Conservation (phyloP, 352 stramenopile species). For the Globisporangium polare region DNA sequence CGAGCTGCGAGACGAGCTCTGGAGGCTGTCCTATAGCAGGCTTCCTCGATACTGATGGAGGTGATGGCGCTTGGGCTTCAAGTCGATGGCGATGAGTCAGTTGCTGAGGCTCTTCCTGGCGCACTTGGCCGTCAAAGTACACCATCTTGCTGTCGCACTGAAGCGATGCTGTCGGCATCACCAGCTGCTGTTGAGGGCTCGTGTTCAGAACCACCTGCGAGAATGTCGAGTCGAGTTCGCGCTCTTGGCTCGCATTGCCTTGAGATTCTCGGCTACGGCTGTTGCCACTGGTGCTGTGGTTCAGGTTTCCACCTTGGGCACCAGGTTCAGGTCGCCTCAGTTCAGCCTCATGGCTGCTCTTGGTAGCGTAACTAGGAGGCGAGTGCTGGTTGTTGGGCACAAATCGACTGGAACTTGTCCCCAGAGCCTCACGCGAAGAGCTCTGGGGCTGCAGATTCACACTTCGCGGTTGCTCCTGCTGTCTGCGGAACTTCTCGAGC, state of each 20-base stretch:
- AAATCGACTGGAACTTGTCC: not conserved
- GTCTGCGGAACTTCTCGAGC: slow-evolving; percentile 27
- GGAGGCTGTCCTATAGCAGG: not conserved
- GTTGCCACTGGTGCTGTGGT: not conserved
- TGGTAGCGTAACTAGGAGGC: not conserved
- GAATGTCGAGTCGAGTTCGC: slow-evolving; percentile 7
- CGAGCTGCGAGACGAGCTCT: slow-evolving; percentile 3
- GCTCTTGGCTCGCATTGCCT: slow-evolving; percentile 4
- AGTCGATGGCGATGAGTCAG: not conserved
- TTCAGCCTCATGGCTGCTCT: not conserved
- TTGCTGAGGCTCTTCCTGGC: too few species aligned
- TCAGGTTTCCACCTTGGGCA: not conserved
- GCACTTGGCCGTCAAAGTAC: slow-evolving; percentile 40
- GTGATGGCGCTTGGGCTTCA: not conserved
- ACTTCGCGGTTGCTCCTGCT: slow-evolving; percentile 20
- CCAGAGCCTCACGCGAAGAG: not conserved
- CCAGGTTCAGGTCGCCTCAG: not conserved
- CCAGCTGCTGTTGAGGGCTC: not conserved
- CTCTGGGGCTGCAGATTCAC: not conserved
- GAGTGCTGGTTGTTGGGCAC: not conserved
- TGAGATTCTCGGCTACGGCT: not conserved
- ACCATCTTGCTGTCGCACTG: slow-evolving; percentile 56
- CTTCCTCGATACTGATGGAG: not conserved
- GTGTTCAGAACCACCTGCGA: not conserved
- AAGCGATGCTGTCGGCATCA: slow-evolving; percentile 17